These are phyloP conservation scores for Microsporum audouinii DNA, from an alignment of 2,329 filamentous ascomycete species.

Conservation along the genomic window DNA sequence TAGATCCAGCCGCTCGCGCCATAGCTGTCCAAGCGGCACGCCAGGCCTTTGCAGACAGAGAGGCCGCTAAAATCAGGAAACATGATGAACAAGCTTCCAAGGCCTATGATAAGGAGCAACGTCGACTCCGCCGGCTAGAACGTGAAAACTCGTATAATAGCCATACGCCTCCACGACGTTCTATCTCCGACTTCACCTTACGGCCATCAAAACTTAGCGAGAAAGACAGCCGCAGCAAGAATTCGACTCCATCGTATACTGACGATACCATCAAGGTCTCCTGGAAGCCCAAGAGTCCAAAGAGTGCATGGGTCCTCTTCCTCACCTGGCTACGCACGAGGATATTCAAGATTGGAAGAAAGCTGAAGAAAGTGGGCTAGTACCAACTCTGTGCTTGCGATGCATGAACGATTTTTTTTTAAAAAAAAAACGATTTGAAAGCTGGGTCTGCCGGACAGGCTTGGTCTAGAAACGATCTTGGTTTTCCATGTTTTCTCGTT, in stretches of 20 bases:
- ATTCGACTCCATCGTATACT: neutral
- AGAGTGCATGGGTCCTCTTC: slow-evolving; percentile 41
- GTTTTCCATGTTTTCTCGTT: neutral
- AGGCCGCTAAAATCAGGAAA: slow-evolving; percentile 46
- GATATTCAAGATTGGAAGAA: slow-evolving; percentile 40
- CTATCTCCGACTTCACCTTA: slow-evolving; percentile 8
- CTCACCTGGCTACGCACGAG: slow-evolving; percentile 47
- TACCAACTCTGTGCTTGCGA: neutral
- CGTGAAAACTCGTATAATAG: neutral
- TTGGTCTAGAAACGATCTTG: neutral
- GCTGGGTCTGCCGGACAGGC: neutral
- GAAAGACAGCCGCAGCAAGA: slow-evolving; percentile 2
- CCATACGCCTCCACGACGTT: neutral
- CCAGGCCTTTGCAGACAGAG: slow-evolving; percentile 47
- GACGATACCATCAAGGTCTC: neutral
- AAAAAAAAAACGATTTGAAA: neutral
- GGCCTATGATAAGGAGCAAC: slow-evolving; percentile 35
- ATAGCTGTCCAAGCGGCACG: slow-evolving; percentile 46
- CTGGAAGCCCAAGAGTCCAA: slow-evolving; percentile 18
- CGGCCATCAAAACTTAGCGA: slow-evolving; percentile 6
- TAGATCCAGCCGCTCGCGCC: slow-evolving; percentile 43
- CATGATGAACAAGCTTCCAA: slow-evolving; percentile 42
- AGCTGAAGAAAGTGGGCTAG: slow-evolving; percentile 15
- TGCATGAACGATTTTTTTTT: neutral
- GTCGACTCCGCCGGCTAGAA: slow-evolving; percentile 33